phyloP scores from a whole-genome alignment of 1,284 basidiomycete species.

The Paramarasmius palmivorus region DNA sequence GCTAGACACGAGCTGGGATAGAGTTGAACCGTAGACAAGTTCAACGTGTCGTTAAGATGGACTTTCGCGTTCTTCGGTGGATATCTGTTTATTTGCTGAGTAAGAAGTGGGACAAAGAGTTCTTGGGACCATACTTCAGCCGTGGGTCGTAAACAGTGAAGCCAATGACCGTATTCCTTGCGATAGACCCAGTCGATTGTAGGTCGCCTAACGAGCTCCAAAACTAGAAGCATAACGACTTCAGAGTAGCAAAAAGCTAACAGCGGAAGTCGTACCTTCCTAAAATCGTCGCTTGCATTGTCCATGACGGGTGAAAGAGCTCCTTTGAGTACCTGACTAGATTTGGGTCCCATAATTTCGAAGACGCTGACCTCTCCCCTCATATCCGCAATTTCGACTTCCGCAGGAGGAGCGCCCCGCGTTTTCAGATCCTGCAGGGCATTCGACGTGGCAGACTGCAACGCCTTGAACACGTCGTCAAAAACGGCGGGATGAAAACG shows the following conservation, averaged over 20 bases:
- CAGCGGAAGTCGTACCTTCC: slow-evolving; percentile 43
- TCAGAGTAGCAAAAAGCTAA: neutral
- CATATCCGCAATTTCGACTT: slow-evolving; percentile 69
- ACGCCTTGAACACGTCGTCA: slow-evolving; percentile 49
- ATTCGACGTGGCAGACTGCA: slow-evolving; percentile 52
- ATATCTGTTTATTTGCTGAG: slow-evolving; percentile 48
- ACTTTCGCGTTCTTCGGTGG: slow-evolving; percentile 75
- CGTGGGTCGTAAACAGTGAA: slow-evolving; percentile 81
- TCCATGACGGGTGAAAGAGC: slow-evolving; percentile 60
- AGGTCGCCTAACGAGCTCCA: slow-evolving; percentile 64
- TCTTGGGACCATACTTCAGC: slow-evolving; percentile 49
- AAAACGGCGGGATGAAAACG: slow-evolving; percentile 77
- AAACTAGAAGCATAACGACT: slow-evolving; percentile 54
- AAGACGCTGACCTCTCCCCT: slow-evolving; percentile 75
- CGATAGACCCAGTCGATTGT: slow-evolving; percentile 65
- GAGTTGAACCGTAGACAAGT: slow-evolving; percentile 31
- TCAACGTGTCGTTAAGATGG: slow-evolving; percentile 21
- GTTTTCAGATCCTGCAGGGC: slow-evolving; percentile 44
- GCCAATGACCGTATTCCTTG: slow-evolving; percentile 75
- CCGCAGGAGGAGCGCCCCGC: slow-evolving; percentile 28
- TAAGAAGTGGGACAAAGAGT: neutral
- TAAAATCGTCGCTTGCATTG: slow-evolving; percentile 59
- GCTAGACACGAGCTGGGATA: slow-evolving; percentile 64
- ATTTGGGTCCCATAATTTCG: slow-evolving; percentile 84
- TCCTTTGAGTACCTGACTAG: slow-evolving; percentile 77